Evolutionary conservation across 225 moss, liverwort and hornwort species (phyloP), one percentile per base, ranked within the genome.

Genomic region (Straminergon stramineum): DNA sequence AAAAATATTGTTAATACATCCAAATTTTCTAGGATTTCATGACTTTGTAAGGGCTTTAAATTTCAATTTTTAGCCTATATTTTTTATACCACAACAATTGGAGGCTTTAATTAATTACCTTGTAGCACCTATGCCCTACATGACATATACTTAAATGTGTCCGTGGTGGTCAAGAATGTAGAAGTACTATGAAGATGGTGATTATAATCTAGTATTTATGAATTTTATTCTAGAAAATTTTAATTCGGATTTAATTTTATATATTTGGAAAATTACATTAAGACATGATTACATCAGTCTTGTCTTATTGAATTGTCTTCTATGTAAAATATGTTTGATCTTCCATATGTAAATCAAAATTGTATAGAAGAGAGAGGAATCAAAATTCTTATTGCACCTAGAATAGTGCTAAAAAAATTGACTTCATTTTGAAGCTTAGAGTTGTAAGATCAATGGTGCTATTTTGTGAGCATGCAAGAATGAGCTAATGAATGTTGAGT

Each of bases 1-100:
- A 68, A 22, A 12, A n/a, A 68, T n/a, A 13, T 20, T 21, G 0
- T 21, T 0, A n/a, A 1, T 37, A n/a, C 5, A 0, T n/a, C 11
- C 37, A 68, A 37, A 68, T 37, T 21, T 68, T 6, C 5, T 37
- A 68, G 4, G 12, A 67, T 68, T 68, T 68, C 7, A n/a, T 11
- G 3, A 68, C 10, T 67, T 35, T n/a, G 12, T 21, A 68, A 68
- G 4, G n/a, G 21, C 21, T n/a, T n/a, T 68, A 37, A 67, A 21
- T 37, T 37, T 68, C 37, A 68, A 10, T 4, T 69, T 69, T n/a
- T n/a, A 69, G 13, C 7, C n/a, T 13, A 69, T n/a, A 23, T 1
- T n/a, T 69, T 69, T n/a, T 22, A n/a, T n/a, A 23, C 69, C 7
- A 22, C 69, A 37, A 11, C 0, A 11, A 0, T 69, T 69, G 11